These are phyloP conservation scores for Yamadazyma insecticola DNA, from an alignment of 805 yeast species.

Conservation along the genomic window DNA sequence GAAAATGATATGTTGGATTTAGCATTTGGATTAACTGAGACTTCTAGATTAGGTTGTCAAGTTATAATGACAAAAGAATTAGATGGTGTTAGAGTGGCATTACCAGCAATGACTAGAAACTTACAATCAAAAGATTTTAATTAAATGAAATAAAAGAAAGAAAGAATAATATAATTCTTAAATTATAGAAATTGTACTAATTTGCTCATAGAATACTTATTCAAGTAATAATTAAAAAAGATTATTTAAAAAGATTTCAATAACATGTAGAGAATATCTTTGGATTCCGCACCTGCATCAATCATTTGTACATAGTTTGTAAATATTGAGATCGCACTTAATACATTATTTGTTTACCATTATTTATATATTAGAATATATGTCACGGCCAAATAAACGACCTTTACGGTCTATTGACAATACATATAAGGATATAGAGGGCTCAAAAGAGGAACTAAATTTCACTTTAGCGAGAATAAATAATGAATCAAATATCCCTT, in stretches of 20 bases:
- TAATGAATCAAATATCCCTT: background rate
- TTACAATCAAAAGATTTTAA: slow-evolving; percentile 78
- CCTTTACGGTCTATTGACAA: slow-evolving; percentile 7
- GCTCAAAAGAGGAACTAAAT: slow-evolving; percentile 2
- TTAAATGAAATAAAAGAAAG: too few relatives aligned
- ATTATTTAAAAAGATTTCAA: too few relatives aligned
- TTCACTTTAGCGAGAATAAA: slow-evolving; percentile 2
- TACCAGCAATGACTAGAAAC: slow-evolving; percentile 97
- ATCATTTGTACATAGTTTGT: too few relatives aligned
- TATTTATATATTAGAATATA: too few relatives aligned
- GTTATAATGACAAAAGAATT: slow-evolving; percentile 82
- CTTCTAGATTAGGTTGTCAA: slow-evolving; percentile 94
- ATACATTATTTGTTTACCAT: too few relatives aligned
- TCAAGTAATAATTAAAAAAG: too few relatives aligned
- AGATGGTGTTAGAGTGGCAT: slow-evolving; percentile 90
- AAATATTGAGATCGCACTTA: too few relatives aligned
- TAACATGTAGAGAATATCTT: too few relatives aligned
- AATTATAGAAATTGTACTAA: too few relatives aligned
- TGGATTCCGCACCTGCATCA: too few relatives aligned
- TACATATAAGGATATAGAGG: background rate
- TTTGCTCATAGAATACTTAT: too few relatives aligned
- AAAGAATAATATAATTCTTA: too few relatives aligned
- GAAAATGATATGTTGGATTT: slow-evolving; percentile 98
- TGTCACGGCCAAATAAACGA: slow-evolving; percentile 5
- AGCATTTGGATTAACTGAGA: slow-evolving; percentile 96